Evolutionary conservation across 2,329 filamentous ascomycete species (phyloP), one percentile per base, ranked within the genome.

Genomic region (Moelleriella libera): DNA sequence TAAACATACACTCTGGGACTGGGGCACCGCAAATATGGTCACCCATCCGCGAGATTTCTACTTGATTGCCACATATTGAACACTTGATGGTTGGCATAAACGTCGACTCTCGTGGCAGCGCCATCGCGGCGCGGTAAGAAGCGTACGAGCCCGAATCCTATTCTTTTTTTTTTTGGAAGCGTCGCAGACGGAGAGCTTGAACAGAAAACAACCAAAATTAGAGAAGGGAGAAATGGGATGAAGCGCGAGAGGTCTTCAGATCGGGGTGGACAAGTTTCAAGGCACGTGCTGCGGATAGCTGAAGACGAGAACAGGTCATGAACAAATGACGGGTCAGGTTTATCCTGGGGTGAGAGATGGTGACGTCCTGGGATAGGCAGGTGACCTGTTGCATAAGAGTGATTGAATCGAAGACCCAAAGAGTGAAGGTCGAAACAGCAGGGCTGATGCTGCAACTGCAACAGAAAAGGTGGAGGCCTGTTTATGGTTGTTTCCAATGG

Each of bases 71-170:
- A 61, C 88, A 94, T 68, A 75, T 80, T 47, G 88, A 94, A 66
- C 88, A 94, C 72, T 90, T 94, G 66, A 94, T 85, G 29, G 81
- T 81, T 59, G 88, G 86, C 69, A 92, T 71, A 53, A 89, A 79
- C 63, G 76, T 75, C 62, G 79, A 83, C 62, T 80, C 75, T 59
- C 80, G 72, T 56, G 70, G 70, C 52, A 67, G 62, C 43, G 69
- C 66, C 72, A 76, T 76, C 52, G 43, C 43, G 28, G 31, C 39
- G 14, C 7, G 8, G 10, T n/a, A 2, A 42, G 40, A 4, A 12
- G 14, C n/a, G 21, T 21, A 21, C 21, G 21, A 21, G 21, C 21
- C 21, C 21, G 21, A 21, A 21, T 21, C 21, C 21, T 21, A 21
- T 21, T 21, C 21, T 21, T 21, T 2, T 21, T 21, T 2, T 21